Base-by-base conservation (phyloP, 2,329 filamentous ascomycete genomes). In the Arthroderma sp. region DNA sequence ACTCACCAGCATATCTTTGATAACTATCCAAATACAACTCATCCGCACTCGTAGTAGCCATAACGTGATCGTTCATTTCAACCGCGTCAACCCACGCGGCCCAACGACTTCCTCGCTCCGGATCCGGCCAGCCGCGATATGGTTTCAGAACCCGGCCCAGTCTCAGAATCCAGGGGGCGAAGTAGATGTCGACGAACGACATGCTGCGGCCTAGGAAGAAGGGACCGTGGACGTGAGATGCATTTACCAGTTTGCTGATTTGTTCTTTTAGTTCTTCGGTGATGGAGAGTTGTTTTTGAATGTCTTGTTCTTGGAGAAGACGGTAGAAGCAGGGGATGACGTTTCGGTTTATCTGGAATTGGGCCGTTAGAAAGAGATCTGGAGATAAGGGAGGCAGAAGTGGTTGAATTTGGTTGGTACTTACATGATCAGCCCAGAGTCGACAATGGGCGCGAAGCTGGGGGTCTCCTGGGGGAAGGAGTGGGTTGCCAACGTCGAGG, bases 341-440 rank as follows among this genome's bases (percentile, higher is more conserved):
- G 51, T 80, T 73, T 30, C 80, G 74, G 58, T 91, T 87, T 58
- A 88, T 78, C 79, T 83, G 48, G n/a, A 43, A 11, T 11, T 36
- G 27, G 41, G 31, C 51, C 52, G 51, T 42, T 40, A 44, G 37
- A 30, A 32, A n/a, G 27, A 27, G 7, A 38, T 32, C 28, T 22
- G 40, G 31, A 36, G 22, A 30, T 15, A 15, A 5, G 1, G 9
- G n/a, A 36, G n/a, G 9, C 4, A 28, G 36, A 29, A 27, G 37
- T 32, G 10, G 29, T 11, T 5, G 31, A 22, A 6, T 7, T 30
- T 29, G 5, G 31, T 34, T n/a, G 34, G 10, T 36, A 59, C 75
- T 61, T 64, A 86, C 79, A 67, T 91, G 84, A 52, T 89, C 82
- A 28, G 78, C 73, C 86, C 86, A 94, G 6, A 91, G 65, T 37